Evolutionary conservation across 176 grass and related monocot genomes (phyloP).

Genomic region (Poa annua): DNA sequence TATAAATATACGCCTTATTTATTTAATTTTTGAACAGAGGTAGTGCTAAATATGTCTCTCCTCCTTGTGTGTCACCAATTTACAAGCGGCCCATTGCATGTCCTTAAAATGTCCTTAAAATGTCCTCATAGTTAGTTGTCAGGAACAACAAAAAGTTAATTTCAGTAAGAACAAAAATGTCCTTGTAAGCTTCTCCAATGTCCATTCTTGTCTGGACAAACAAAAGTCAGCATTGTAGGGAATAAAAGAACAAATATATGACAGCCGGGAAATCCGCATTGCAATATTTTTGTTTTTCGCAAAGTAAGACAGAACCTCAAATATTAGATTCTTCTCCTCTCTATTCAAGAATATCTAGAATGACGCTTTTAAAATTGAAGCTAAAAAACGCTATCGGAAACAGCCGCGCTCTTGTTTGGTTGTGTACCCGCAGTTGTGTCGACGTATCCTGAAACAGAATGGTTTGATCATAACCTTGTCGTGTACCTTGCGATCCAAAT

Average conservation of each 20-base stretch:
- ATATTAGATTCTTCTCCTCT: neutral
- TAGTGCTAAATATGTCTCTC: too few relatives aligned
- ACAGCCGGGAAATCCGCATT: neutral
- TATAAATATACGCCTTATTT: too few relatives aligned
- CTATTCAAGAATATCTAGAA: neutral
- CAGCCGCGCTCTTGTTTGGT: neutral
- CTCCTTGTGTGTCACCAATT: neutral
- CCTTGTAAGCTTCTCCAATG: conserved; percentile 3
- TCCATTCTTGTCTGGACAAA: neutral
- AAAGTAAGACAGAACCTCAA: conserved; percentile 17
- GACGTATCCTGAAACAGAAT: conserved; percentile 15
- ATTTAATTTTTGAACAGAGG: too few relatives aligned
- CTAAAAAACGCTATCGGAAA: conserved; percentile 5
- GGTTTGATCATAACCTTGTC: conserved; percentile 56
- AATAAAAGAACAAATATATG: neutral
- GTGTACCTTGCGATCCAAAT: conserved; percentile 18
- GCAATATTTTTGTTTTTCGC: neutral
- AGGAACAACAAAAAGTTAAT: neutral
- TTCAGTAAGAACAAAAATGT: neutral
- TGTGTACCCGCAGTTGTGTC: neutral
- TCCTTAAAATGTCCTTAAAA: neutral
- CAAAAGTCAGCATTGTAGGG: conserved; percentile 16
- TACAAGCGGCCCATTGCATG: neutral
- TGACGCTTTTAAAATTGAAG: conserved; percentile 4
- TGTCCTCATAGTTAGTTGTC: neutral